A percentile compares a stretch with the other conserved stretches of the same genome.
Evolutionary conservation across 1,284 basidiomycete genomes (phyloP).

Genomic region (Hymenochaete sp.): DNA sequence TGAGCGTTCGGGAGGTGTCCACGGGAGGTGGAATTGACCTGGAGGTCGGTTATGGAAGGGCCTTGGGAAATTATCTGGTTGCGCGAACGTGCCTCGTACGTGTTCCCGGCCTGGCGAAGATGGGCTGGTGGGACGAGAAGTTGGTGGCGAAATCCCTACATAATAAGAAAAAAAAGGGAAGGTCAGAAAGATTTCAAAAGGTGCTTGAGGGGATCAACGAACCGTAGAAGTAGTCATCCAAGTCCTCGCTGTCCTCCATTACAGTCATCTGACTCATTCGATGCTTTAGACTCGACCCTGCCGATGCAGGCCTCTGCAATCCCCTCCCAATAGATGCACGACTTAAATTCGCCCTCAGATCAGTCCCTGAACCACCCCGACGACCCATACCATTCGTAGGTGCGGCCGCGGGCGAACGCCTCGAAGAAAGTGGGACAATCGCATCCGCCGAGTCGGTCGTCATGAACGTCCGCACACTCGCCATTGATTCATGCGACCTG

Average conservation of each 20-base stretch:
- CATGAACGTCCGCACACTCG: conserved; percentile 51
- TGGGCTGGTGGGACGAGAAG: neutral
- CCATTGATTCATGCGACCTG: conserved; percentile 37
- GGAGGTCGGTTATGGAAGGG: conserved; percentile 27
- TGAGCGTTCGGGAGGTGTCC: conserved; percentile 1
- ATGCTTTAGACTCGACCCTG: neutral
- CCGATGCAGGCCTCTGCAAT: neutral
- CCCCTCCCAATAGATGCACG: conserved; percentile 7
- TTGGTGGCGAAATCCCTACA: conserved; percentile 1
- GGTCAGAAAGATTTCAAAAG: neutral
- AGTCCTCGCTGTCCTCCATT: conserved; percentile 20
- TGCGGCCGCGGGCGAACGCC: conserved; percentile 20
- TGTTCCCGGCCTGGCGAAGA: conserved; percentile 5
- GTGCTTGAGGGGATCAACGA: neutral
- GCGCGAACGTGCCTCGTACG: neutral
- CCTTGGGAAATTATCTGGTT: conserved; percentile 26
- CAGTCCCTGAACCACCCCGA: neutral
- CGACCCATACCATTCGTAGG: conserved; percentile 20
- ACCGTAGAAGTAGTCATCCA: conserved; percentile 24
- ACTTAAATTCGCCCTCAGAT: conserved; percentile 8
- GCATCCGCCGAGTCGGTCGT: conserved; percentile 50
- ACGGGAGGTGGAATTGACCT: conserved; percentile 23
- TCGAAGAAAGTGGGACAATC: conserved; percentile 33
- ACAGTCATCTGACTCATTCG: neutral
- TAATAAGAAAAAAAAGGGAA: neutral